These are phyloP conservation scores for Daldinia loculata DNA, from an alignment of 495 filamentous ascomycete genomes.

Conservation along the genomic window DNA sequence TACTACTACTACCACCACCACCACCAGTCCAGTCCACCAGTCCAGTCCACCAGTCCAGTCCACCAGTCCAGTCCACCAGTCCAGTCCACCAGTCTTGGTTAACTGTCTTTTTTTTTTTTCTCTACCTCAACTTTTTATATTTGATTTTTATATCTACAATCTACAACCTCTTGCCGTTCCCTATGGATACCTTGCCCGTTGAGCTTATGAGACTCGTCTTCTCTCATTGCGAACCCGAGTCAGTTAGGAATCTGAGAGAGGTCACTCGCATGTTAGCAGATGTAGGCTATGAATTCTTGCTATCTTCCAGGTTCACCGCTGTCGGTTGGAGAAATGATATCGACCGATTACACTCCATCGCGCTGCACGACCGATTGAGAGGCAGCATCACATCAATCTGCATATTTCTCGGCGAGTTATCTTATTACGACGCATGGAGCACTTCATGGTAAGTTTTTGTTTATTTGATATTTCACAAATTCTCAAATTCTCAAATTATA, in stretches of 20 bases:
- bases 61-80: not conserved
- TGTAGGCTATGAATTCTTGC: conserved; percentile 56
- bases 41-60: not conserved
- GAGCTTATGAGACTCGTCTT: conserved; percentile 60
- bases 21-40: not conserved
- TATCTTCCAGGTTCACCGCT: conserved; percentile 52
- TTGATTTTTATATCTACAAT: not conserved
- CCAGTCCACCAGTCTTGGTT: not conserved
- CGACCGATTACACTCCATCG: conserved; percentile 54
- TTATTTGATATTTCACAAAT: not conserved
- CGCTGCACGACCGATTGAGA: conserved; percentile 54
- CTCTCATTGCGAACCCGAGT: conserved; percentile 51
- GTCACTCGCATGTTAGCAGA: conserved; percentile 50
- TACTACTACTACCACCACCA: not conserved
- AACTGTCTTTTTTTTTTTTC: not conserved
- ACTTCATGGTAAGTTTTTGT: conserved; percentile 44
- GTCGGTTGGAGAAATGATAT: conserved; percentile 59
- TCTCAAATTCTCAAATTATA: not conserved
- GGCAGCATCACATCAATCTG: conserved; percentile 52
- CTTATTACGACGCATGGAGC: conserved; percentile 55
- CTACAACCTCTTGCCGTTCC: not conserved
- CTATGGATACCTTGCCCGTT: conserved; percentile 53
- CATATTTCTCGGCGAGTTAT: conserved; percentile 56
- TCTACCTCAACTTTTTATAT: not conserved
- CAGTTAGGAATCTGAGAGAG: conserved; percentile 53